Conservation (phyloP, 768 basidiomycete genomes). For the Termitomyces sp. region DNA sequence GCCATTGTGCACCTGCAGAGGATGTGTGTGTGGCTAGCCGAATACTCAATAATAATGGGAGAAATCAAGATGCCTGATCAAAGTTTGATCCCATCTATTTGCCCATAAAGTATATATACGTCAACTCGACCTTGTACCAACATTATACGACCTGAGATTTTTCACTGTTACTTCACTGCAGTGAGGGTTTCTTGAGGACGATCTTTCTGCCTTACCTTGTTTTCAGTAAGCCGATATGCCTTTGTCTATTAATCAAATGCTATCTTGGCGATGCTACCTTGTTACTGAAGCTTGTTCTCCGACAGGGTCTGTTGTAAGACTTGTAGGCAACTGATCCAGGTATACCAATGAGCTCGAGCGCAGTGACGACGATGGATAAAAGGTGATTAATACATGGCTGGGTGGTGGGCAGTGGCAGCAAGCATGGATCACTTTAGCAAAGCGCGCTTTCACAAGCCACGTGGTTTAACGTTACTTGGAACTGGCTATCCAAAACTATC, state of each 20-base stretch:
- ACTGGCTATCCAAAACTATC: too few species aligned
- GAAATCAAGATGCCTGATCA: conserved; percentile 1
- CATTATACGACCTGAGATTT: background rate
- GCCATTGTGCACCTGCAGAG: background rate
- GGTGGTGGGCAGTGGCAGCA: too few species aligned
- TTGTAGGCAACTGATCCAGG: background rate
- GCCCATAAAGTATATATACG: background rate
- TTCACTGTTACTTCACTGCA: background rate
- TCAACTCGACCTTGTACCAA: background rate
- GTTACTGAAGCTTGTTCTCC: background rate
- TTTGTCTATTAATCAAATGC: background rate
- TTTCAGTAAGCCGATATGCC: background rate
- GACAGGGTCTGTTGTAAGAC: background rate
- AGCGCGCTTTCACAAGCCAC: background rate
- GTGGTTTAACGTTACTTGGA: background rate
- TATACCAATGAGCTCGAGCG: background rate
- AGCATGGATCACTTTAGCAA: background rate
- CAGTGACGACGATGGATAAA: background rate
- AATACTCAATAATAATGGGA: background rate
- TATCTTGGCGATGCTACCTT: background rate
- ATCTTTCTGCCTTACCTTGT: background rate
- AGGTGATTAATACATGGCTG: background rate
- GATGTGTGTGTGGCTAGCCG: background rate
- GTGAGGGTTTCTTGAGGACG: background rate
- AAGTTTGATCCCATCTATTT: conserved; percentile 7